phyloP scores from a whole-genome alignment of 2,329 filamentous ascomycete species.

The Nannizziopsis barbatae region DNA sequence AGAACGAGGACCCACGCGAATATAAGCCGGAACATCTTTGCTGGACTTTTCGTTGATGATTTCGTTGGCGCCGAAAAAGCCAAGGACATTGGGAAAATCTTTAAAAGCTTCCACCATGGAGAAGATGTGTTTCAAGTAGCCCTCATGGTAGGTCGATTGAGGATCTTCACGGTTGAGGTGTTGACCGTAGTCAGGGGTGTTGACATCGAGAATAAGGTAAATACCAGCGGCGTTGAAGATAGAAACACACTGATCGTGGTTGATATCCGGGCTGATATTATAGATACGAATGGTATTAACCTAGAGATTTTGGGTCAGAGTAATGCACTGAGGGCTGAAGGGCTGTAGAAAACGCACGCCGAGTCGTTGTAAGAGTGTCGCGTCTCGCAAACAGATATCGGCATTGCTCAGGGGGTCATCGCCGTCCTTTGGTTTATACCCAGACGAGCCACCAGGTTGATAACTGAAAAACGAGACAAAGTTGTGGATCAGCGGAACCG shows the following conservation, averaged over 20 bases:
- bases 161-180: conserved; percentile 48
- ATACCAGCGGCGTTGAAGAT: conserved; percentile 58
- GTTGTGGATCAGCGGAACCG: background rate
- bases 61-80: conserved; percentile 58
- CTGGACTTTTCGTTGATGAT: conserved; percentile 53
- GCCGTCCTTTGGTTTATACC: conserved; percentile 41
- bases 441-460: conserved; percentile 51
- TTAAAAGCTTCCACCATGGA: conserved; percentile 57
- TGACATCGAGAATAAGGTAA: conserved; percentile 56
- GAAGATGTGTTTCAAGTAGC: conserved; percentile 50
- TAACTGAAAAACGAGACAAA: conserved; percentile 33
- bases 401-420: conserved; percentile 48
- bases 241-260: conserved; percentile 51
- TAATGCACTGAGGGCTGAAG: background rate
- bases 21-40: conserved; percentile 46
- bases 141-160: conserved; percentile 43
- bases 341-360: conserved; percentile 35
- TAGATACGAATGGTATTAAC: conserved; percentile 56
- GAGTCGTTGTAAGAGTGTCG: conserved; percentile 51
- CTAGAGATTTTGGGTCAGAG: conserved; percentile 18
- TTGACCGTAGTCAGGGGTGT: conserved; percentile 47
- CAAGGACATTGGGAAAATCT: conserved; percentile 53
- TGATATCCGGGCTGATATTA: conserved; percentile 48
- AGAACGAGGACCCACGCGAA: conserved; percentile 35
- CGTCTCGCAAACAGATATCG: conserved; percentile 51